phyloP scores from a whole-genome alignment of 2,329 filamentous ascomycete genomes.

The Purpureocillium lavendulum region DNA sequence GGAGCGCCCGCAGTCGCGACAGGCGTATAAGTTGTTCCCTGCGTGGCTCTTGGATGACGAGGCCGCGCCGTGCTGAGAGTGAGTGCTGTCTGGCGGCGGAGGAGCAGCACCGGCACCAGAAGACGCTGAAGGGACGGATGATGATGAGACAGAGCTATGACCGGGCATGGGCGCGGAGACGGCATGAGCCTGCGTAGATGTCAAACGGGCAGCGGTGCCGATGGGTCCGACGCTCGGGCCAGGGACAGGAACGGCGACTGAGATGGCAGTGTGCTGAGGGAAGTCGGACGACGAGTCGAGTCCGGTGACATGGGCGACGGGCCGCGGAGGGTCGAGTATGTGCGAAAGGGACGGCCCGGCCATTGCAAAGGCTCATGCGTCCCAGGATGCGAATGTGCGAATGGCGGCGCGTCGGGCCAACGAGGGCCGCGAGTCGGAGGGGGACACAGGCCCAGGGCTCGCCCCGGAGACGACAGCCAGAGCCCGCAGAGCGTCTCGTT shows the following conservation, averaged over 20 bases:
- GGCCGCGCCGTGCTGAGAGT: neutral
- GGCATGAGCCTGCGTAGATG: too few species aligned
- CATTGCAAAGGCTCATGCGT: constrained; percentile 13
- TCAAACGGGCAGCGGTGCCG: too few species aligned
- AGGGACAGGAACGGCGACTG: neutral
- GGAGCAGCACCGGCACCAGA: neutral
- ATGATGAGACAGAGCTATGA: neutral
- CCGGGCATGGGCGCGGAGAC: too few species aligned
- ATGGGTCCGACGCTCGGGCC: neutral
- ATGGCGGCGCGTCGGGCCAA: too few species aligned
- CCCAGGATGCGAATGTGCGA: too few species aligned
- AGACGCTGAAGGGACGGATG: neutral
- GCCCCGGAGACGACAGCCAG: too few species aligned
- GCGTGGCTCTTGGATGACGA: constrained; percentile 12
- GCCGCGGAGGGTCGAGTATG: constrained; percentile 20
- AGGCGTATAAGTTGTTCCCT: constrained; percentile 34
- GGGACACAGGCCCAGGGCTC: too few species aligned
- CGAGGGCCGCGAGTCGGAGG: too few species aligned
- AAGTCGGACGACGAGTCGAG: neutral
- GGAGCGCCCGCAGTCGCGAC: constrained; percentile 40
- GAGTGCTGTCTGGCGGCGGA: neutral
- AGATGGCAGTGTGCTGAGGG: neutral
- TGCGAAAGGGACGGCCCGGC: constrained; percentile 21
- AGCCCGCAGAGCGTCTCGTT: too few species aligned
- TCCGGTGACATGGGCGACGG: constrained; percentile 7